phyloP scores from a whole-genome alignment of 176 grass and related monocot species.

The Hyparrhenia diplandra region DNA sequence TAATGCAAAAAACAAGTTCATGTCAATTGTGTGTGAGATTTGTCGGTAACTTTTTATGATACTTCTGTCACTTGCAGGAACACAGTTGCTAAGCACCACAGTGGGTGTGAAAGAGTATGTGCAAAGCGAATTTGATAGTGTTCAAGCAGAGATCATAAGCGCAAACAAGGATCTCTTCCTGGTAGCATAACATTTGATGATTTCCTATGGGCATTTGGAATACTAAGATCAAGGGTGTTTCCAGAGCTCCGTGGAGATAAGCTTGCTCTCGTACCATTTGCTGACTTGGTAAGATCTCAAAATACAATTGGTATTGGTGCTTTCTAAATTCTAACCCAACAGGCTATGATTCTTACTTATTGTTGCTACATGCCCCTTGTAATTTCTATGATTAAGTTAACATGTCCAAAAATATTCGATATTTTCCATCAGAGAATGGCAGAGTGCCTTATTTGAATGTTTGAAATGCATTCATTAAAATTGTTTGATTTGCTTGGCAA shows the following conservation, averaged over 20 bases:
- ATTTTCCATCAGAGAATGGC: neutral
- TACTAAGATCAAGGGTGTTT: slow-evolving; percentile 91
- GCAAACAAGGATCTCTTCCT: slow-evolving; percentile 66
- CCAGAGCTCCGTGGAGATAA: slow-evolving; percentile 75
- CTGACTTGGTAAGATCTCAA: slow-evolving; percentile 71
- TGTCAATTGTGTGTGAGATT: neutral
- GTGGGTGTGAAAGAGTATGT: slow-evolving; percentile 83
- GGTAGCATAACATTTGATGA: slow-evolving; percentile 57
- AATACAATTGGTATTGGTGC: neutral
- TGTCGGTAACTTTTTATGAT: neutral
- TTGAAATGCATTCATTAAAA: slow-evolving; percentile 9
- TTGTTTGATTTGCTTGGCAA: slow-evolving; percentile 18
- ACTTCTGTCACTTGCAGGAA: slow-evolving; percentile 48
- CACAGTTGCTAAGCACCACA: slow-evolving; percentile 84
- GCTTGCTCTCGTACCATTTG: slow-evolving; percentile 87
- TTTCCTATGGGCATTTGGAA: slow-evolving; percentile 91
- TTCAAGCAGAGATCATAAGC: slow-evolving; percentile 62
- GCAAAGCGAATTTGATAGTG: slow-evolving; percentile 66
- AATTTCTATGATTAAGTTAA: neutral
- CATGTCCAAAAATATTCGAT: neutral
- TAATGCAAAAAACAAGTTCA: neutral
- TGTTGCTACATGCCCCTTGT: neutral
- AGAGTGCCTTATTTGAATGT: neutral
- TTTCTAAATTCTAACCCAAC: neutral
- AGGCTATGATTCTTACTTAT: neutral